Evolutionary conservation across 139 green algal genomes (phyloP).

Genomic region (Chlamydomonas sp.): DNA sequence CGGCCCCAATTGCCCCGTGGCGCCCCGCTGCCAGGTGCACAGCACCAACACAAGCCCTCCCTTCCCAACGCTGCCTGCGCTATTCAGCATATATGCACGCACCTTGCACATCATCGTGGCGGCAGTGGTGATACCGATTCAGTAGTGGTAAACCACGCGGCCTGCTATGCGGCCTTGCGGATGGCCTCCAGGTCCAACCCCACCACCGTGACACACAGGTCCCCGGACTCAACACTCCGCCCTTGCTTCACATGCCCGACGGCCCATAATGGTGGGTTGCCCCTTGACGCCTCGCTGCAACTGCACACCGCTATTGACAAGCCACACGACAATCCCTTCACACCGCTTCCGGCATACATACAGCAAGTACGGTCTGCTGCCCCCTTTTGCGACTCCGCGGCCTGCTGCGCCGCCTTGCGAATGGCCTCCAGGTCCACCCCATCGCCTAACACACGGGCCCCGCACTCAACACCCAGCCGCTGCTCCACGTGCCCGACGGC

Average conservation of each 20-base stretch:
- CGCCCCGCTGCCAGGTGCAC: not conserved
- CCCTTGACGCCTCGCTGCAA: not conserved
- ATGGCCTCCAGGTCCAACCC: not conserved
- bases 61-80: not conserved
- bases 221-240: no score
- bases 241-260: no score
- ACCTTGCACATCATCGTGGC: not conserved
- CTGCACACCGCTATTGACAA: not conserved
- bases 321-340: no score
- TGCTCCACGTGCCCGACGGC: no score
- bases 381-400: conserved; percentile 18
- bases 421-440: not conserved
- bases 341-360: not conserved
- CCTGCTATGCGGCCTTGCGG: conserved; percentile 1
- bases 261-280: not conserved
- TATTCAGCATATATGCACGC: not conserved
- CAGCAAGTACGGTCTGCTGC: not conserved
- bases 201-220: not conserved
- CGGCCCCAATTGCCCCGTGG: not conserved
- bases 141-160: not conserved
- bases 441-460: no score
- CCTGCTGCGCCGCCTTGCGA: conserved; percentile 2
- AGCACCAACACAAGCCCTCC: not conserved
- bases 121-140: no score
- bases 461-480: no score